Percentiles rank a stretch among this genome's conserved stretches.
phyloP scores from a whole-genome alignment of 2,329 filamentous ascomycete genomes.

The Acrocalymma vagum region DNA sequence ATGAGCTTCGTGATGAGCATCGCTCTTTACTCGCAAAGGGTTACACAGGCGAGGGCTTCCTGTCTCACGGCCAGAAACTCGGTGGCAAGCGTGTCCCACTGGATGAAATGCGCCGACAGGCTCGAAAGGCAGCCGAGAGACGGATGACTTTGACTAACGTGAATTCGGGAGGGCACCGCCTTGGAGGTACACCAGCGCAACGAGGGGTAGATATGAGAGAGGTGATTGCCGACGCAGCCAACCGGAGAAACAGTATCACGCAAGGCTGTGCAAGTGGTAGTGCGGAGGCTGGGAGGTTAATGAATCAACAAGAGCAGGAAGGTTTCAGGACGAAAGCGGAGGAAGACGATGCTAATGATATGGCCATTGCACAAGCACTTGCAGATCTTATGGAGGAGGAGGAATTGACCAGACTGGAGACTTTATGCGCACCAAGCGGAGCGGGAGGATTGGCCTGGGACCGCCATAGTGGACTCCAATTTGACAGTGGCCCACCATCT shows the following conservation, averaged over 20 bases:
- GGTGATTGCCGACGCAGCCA: constrained; percentile 75
- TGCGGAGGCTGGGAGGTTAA: constrained; percentile 71
- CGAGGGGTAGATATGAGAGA: constrained; percentile 74
- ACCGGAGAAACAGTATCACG: constrained; percentile 70
- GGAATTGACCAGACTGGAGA: constrained; percentile 57
- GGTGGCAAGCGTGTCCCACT: constrained; percentile 67
- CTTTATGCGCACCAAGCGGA: constrained; percentile 55
- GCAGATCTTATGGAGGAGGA: constrained; percentile 90
- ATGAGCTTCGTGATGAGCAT: constrained; percentile 87
- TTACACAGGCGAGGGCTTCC: constrained; percentile 89
- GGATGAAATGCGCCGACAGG: constrained; percentile 77
- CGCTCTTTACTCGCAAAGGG: constrained; percentile 79
- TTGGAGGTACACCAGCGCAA: constrained; percentile 70
- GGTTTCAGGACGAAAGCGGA: constrained; percentile 86
- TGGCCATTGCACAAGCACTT: constrained; percentile 83
- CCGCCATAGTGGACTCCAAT: constrained; percentile 43
- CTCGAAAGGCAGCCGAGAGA: constrained; percentile 77
- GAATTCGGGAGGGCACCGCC: constrained; percentile 75
- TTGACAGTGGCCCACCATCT: constrained; percentile 54
- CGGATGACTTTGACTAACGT: constrained; percentile 65
- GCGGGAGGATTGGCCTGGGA: constrained; percentile 47
- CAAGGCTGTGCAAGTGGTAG: constrained; percentile 80
- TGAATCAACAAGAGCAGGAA: constrained; percentile 69
- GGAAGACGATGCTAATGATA: constrained; percentile 87
- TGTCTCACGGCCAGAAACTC: constrained; percentile 76